phyloP scores from a whole-genome alignment of 805 yeast genomes.

The Pichia insulana region DNA sequence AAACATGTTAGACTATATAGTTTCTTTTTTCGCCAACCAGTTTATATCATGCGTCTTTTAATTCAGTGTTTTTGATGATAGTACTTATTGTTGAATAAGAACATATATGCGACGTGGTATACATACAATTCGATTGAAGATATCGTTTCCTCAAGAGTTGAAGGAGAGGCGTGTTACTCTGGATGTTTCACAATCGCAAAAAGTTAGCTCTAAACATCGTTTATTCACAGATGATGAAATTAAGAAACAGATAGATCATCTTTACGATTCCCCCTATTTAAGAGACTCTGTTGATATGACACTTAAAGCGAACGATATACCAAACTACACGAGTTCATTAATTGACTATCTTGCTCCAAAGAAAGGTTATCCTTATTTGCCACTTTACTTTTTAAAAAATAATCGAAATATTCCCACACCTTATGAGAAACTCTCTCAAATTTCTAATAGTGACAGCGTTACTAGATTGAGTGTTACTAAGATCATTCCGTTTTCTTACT shows the following conservation, averaged over 20 bases:
- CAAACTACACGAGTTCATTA: background rate
- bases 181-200: background rate
- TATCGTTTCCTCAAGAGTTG: background rate
- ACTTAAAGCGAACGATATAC: too few relatives aligned
- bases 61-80: too few relatives aligned
- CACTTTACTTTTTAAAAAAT: conserved; percentile 1
- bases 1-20: too few relatives aligned
- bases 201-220: background rate
- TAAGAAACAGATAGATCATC: background rate
- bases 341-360: background rate
- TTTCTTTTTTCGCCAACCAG: too few relatives aligned
- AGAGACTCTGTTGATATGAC: too few relatives aligned
- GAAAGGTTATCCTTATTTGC: conserved; percentile 1
- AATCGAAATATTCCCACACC: conserved; percentile 4
- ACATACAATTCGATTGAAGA: background rate
- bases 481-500: conserved; percentile 53
- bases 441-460: background rate
- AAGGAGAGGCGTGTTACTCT: background rate
- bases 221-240: background rate
- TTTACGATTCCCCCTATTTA: too few relatives aligned
- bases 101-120: background rate
- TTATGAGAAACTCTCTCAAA: conserved; percentile 8
- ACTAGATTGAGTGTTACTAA: conserved; percentile 50
- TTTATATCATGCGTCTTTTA: too few relatives aligned
- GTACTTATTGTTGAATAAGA: too few relatives aligned